Conservation (phyloP, 306 rosid genomes). For the Sicyos edulis region DNA sequence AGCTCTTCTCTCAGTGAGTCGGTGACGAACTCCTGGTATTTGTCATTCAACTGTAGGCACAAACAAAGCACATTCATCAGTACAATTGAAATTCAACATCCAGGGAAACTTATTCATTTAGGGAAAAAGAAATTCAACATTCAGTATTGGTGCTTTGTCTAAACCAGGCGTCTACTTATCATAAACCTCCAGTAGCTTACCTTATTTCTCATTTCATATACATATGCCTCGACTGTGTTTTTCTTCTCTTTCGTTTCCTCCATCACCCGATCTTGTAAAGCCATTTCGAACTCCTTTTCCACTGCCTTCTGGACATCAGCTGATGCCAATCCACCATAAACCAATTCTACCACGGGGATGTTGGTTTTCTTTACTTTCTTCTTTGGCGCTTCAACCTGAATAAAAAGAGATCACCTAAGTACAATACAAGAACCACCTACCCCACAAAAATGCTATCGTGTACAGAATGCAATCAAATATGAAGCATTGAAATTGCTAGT, state of each 20-base stretch:
- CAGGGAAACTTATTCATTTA: too few relatives aligned
- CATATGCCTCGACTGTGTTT: slow-evolving; percentile 91
- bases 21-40: slow-evolving; percentile 63
- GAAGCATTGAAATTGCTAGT: not conserved
- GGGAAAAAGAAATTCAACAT: too few relatives aligned
- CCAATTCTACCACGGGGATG: slow-evolving; percentile 55
- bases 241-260: slow-evolving; percentile 96
- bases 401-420: not conserved
- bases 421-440: not conserved
- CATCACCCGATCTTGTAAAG: slow-evolving; percentile 93
- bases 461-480: not conserved
- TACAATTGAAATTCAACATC: not conserved
- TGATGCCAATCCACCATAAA: slow-evolving; percentile 64
- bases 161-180: not conserved
- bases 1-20: slow-evolving; percentile 64
- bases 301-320: slow-evolving; percentile 70
- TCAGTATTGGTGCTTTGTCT: too few relatives aligned
- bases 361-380: slow-evolving; percentile 74
- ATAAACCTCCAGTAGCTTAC: slow-evolving; percentile 25
- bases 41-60: slow-evolving; percentile 61
- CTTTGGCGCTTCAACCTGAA: slow-evolving; percentile 63
- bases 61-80: slow-evolving; percentile 18
- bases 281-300: slow-evolving; percentile 95
- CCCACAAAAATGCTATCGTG: not conserved
- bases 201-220: slow-evolving; percentile 94